Conservation (phyloP, 23 red algal species). For the Gracilaria gracilis region DNA sequence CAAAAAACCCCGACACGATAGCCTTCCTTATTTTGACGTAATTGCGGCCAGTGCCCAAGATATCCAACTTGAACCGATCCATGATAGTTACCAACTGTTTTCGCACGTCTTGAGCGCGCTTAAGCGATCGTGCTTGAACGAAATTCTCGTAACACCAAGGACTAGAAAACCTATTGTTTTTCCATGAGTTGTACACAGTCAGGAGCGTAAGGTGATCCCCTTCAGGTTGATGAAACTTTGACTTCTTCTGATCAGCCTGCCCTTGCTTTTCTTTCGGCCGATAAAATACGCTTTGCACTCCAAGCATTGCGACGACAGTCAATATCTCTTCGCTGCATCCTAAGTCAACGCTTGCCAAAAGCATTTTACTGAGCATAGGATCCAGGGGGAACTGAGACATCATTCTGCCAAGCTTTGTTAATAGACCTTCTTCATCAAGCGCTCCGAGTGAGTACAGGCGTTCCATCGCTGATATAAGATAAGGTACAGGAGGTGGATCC, state of each 20-base stretch:
- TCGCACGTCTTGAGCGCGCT: slow-evolving; percentile 91
- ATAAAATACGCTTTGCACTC: slow-evolving; percentile 89
- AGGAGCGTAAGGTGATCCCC: slow-evolving; percentile 92
- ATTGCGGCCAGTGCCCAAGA: slow-evolving; percentile 66
- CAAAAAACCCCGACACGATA: slow-evolving; percentile 92
- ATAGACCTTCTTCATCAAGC: slow-evolving; percentile 89
- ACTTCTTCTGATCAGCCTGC: slow-evolving; percentile 84
- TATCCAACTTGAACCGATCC: slow-evolving; percentile 80
- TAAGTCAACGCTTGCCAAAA: slow-evolving; percentile 94
- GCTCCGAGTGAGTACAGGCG: slow-evolving; percentile 84
- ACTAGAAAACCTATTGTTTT: slow-evolving; percentile 78
- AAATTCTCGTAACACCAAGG: slow-evolving; percentile 98
- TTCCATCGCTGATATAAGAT: slow-evolving; percentile 96
- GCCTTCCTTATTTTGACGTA: slow-evolving; percentile 86
- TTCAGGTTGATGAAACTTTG: slow-evolving; percentile 89
- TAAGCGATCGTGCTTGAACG: slow-evolving; percentile 85
- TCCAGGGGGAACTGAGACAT: slow-evolving; percentile 98
- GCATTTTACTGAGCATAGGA: slow-evolving; percentile 91
- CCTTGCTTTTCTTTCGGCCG: slow-evolving; percentile 94
- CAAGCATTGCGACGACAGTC: slow-evolving; percentile 96
- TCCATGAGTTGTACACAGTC: slow-evolving; percentile 93
- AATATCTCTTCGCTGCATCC: slow-evolving; percentile 92
- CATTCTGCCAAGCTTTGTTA: slow-evolving; percentile 86
- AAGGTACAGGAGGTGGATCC: slow-evolving; percentile 91
- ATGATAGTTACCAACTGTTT: slow-evolving; percentile 96